These are phyloP conservation scores for Scalesia atractyloides DNA, from an alignment of 129 eudicot genomes.

Conservation along the genomic window DNA sequence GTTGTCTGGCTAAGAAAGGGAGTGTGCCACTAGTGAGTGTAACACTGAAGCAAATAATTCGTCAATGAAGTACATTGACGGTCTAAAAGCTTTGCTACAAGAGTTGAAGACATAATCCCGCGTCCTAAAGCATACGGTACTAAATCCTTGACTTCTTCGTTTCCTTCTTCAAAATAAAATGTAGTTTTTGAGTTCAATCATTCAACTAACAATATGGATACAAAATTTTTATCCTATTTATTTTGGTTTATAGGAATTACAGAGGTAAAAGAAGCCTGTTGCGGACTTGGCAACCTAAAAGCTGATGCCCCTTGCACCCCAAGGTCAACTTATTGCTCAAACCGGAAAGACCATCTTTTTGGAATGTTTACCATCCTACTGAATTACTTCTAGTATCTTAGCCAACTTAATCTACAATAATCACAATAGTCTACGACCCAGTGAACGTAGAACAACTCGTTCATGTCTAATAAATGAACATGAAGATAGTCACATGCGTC, in stretches of 20 bases:
- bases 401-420: slow-evolving; percentile 37
- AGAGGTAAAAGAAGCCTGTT: slow-evolving; percentile 68
- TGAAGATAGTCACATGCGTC: slow-evolving; percentile 5
- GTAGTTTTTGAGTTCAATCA: no score
- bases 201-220: no score
- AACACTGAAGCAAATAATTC: slow-evolving; percentile 39
- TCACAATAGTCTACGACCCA: slow-evolving; percentile 43
- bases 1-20: slow-evolving; percentile 50
- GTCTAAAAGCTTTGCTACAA: slow-evolving; percentile 32
- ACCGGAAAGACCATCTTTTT: slow-evolving; percentile 44
- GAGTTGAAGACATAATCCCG: slow-evolving; percentile 30
- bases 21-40: slow-evolving; percentile 40
- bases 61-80: slow-evolving; percentile 52
- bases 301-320: slow-evolving; percentile 69
- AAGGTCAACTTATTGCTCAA: slow-evolving; percentile 49
- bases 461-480: slow-evolving; percentile 32
- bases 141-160: neutral
- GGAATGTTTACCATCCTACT: slow-evolving; percentile 77
- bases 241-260: slow-evolving; percentile 45
- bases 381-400: slow-evolving; percentile 32
- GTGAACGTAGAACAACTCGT: slow-evolving; percentile 52
- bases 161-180: no score
- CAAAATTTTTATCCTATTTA: neutral
- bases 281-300: slow-evolving; percentile 73
- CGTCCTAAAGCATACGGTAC: no score